These are phyloP conservation scores for Aspergillus piperis DNA, from an alignment of 2,329 filamentous ascomycete species.

Conservation along the genomic window DNA sequence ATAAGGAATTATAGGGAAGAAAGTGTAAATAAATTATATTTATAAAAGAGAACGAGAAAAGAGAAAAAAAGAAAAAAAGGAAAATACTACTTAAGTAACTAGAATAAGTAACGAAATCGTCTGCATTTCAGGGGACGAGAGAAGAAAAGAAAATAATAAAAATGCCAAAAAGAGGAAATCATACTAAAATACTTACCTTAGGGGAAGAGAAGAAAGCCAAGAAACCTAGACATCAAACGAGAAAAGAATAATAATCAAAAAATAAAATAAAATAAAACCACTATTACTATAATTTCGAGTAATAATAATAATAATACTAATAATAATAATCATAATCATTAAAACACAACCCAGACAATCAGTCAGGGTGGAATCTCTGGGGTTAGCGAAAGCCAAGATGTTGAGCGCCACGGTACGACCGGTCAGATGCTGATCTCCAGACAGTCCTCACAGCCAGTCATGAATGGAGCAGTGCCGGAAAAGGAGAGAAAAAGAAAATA, in stretches of 20 bases:
- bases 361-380: slow-evolving; percentile 12
- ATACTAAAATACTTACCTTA: too few relatives aligned
- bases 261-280: background rate
- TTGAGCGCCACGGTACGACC: slow-evolving; percentile 19
- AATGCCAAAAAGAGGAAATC: too few relatives aligned
- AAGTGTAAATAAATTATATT: slow-evolving; percentile 1
- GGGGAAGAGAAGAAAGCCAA: background rate
- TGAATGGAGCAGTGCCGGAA: slow-evolving; percentile 2
- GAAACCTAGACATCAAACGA: background rate
- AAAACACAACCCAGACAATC: background rate
- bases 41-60: slow-evolving; percentile 8
- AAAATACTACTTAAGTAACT: background rate
- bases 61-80: background rate
- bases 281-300: background rate
- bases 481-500: slow-evolving; percentile 3
- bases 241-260: background rate
- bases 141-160: too few relatives aligned
- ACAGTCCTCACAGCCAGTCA: slow-evolving; percentile 1
- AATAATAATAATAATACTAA: too few relatives aligned
- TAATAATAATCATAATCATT: background rate
- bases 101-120: background rate
- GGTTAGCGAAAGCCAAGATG: slow-evolving; percentile 10
- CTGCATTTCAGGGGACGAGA: too few relatives aligned
- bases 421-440: slow-evolving; percentile 22
- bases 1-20: background rate